Evolutionary conservation across 257 asterid genomes (phyloP), one percentile per base, ranked within the genome.

Genomic region (Hygrophila difformis): DNA sequence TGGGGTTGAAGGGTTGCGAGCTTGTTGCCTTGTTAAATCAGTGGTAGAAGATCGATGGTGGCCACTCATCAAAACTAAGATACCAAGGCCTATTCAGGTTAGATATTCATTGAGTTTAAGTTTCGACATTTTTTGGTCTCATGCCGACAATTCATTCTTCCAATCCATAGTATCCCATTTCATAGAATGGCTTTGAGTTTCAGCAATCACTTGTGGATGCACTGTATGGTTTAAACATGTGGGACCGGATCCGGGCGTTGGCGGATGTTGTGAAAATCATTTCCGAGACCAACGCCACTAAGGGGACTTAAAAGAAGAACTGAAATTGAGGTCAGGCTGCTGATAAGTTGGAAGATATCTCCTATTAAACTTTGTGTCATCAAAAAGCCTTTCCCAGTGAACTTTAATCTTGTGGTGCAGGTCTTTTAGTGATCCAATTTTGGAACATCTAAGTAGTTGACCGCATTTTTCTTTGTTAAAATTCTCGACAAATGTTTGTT

Each of bases 31-130:
- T 5, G 87, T 86, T 16, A 91, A 91, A 64, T 72, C 98, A 0
- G 91, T 91, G 3, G 96, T 71, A 33, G 98, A 91, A 79, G 98
- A 91, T 62, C 64, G 95, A 57, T 91, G 81, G 79, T 89, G 96
- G 96, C 98, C 98, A 2, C 70, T 91, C 24, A 56, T 91, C 65
- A 91, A 86, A 69, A 91, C 98, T 36, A 81, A 68, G 71, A 86
- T 86, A 63, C 98, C 96, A 9, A 86, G 79, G 68, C 98, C 98
- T 57, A 86, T 91, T 44, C 94, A 80, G 96, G 98, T 85, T 44
- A 55, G 53, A 21, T 52, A n/a, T n/a, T 37, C 39, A 6, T 12
- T 20, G 16, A 8, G 31, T 8, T 26, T 5, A 3, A 5, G 20
- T 47, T 2, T 34, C 35, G 34, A 14, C 7, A 13, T 7, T n/a